These are phyloP conservation scores for Starmerella vaccinii DNA, from an alignment of 805 yeast species.

Conservation along the genomic window DNA sequence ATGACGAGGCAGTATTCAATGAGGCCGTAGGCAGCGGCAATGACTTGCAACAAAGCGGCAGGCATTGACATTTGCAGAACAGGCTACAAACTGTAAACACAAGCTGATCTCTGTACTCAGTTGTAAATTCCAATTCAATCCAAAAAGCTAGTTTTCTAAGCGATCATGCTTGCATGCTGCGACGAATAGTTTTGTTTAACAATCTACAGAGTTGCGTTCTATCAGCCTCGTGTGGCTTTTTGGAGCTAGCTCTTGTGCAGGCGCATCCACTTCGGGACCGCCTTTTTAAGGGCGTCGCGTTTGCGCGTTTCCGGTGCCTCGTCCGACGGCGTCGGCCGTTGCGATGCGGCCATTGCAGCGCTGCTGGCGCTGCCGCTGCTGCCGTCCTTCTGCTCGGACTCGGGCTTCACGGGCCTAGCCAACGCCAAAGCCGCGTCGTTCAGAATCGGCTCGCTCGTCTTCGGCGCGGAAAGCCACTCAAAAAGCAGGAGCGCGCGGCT, in stretches of 20 bases:
- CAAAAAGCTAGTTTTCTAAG: too few relatives aligned
- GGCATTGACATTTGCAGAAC: too few relatives aligned
- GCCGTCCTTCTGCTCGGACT: not conserved
- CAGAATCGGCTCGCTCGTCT: constrained; percentile 12
- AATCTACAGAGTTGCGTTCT: not conserved
- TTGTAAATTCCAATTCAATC: too few relatives aligned
- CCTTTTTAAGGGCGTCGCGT: constrained; percentile 1
- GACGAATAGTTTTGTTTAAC: not conserved
- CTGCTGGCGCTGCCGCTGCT: constrained; percentile 1
- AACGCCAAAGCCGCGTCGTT: constrained; percentile 18
- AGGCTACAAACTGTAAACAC: too few relatives aligned
- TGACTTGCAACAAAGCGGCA: too few relatives aligned
- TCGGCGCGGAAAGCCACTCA: constrained; percentile 23
- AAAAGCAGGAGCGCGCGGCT: constrained; percentile 39
- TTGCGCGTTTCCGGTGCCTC: not conserved
- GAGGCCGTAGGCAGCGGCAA: too few relatives aligned
- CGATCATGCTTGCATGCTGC: too few relatives aligned
- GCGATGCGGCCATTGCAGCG: not conserved
- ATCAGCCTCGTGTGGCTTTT: too few relatives aligned
- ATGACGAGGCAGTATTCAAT: too few relatives aligned
- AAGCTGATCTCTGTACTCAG: too few relatives aligned
- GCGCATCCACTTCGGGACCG: constrained; percentile 25
- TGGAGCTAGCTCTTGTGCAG: constrained; percentile 18
- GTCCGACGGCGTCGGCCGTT: not conserved
- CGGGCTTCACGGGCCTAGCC: not conserved